Evolutionary conservation across 1,284 basidiomycete genomes (phyloP), one percentile per base, ranked within the genome.

Genomic region (Irpex rosettiformis): DNA sequence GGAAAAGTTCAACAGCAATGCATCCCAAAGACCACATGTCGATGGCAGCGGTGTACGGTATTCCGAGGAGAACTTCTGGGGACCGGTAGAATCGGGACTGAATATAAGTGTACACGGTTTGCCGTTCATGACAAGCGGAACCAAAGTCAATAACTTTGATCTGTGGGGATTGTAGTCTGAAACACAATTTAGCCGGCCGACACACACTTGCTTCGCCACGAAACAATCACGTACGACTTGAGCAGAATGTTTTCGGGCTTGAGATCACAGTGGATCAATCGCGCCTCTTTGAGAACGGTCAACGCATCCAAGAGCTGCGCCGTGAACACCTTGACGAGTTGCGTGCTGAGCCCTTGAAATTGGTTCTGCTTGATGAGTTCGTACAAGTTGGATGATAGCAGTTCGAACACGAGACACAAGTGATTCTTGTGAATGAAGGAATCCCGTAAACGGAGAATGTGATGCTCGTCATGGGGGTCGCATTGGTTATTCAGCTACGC

Each of bases 351-450:
- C 2, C 96, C 97, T 73, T 97, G 93, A 83, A 99, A 99, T 71
- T 96, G 94, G 75, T 99, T 99, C 77, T 99, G 97, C 80, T 99
- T 99, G 86, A 99, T 99, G 67, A 99, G 85, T 75, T 99, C 96
- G 79, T 99, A 99, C 61, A 99, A 81, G 72, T 99, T 99, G 43
- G 94, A 97, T 18, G 94, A 97, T 6, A 99, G 83, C 58, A 98
- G 84, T 75, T 99, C 96, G 71, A 99, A 98, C 52, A 99, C 96
- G 63, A 99, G 88, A 74, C 96, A 99, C 49, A 99, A 81, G 73
- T 99, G 97, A 68, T 86, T 94, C 67, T 91, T 89, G 77, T 98
- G 96, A 62, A 97, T 98, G 77, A 99, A 99, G 0, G 93, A 94
- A 73, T 98, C 96, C 24, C 89, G 89, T 68, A 99, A 81, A 25